Evolutionary conservation across 169 alveolate genomes (phyloP), one percentile per base, ranked within the genome.

Genomic region (Toxoplasma gondii): DNA sequence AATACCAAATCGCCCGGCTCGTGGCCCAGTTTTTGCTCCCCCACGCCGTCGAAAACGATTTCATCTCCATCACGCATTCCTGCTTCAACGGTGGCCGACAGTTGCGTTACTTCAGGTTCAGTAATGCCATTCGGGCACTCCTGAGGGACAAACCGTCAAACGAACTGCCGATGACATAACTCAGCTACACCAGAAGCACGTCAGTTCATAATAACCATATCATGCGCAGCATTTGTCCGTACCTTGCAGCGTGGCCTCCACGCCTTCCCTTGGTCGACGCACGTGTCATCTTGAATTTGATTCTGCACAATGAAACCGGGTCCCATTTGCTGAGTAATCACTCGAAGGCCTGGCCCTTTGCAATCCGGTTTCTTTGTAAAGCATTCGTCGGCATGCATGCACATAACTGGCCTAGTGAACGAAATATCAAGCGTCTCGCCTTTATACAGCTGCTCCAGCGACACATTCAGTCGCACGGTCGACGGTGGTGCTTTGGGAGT

Each of bases 221-320:
- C 58, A 49, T 17, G 58, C 58, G 58, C 58, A 17, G 58, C 22
- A 49, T 49, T 5, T 49, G 58, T 49, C 9, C 88, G 19, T 24
- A 93, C 96, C 43, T 92, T 91, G 93, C 97, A 96, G 2, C 94
- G 91, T 39, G 87, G 82, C n/a, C 93, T 94, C 97, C 97, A 96
- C 7, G 97, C 97, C 38, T 94, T 93, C 31, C 94, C 95, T 53
- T 95, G 93, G 39, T 93, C 96, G 45, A 96, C 96, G 34, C 97
- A 96, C 17, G 97, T 58, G 58, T 95, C 96, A 44, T 96, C 97
- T 67, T 95, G 95, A 36, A 96, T 93, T 64, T 96, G 97, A 78
- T 96, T 96, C 69, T 96, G 96, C 16, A 96, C 96, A 69, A 96
- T 93, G 69, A 96, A 96, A 24, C 97, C 97, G 27, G 97, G 97